phyloP scores from a whole-genome alignment of 2,329 filamentous ascomycete species.

The Paramyrothecium sp. region DNA sequence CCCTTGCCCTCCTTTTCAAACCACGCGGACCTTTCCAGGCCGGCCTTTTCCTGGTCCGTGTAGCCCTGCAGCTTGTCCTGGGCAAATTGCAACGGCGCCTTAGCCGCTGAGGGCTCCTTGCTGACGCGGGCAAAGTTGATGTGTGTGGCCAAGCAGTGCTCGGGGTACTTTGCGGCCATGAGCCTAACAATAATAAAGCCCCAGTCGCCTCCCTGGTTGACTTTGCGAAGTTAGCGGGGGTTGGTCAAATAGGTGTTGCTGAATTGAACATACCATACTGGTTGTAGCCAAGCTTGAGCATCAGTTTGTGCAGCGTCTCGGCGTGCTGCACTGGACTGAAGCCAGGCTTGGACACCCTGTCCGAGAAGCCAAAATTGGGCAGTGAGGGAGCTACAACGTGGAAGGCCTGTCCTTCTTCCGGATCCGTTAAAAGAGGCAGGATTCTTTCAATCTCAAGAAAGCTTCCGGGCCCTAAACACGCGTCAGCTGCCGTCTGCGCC shows the following conservation, averaged over 20 bases:
- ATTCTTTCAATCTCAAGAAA: constrained; percentile 67
- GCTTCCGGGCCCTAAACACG: constrained; percentile 61
- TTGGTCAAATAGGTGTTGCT: background rate
- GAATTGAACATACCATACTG: constrained; percentile 24
- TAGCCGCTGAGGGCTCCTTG: constrained; percentile 45
- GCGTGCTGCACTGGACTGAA: constrained; percentile 33
- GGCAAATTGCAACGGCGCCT: constrained; percentile 56
- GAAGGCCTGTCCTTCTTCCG: constrained; percentile 40
- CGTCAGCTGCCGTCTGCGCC: constrained; percentile 18
- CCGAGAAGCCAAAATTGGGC: constrained; percentile 47
- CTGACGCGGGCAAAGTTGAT: constrained; percentile 57
- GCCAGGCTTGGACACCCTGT: constrained; percentile 23
- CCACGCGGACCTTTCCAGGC: background rate
- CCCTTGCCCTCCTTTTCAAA: background rate
- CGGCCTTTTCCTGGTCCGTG: constrained; percentile 7
- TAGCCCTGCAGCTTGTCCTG: constrained; percentile 54
- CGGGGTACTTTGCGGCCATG: constrained; percentile 58
- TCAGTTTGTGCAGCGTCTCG: constrained; percentile 65
- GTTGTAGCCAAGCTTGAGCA: constrained; percentile 61
- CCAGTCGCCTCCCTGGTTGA: constrained; percentile 69
- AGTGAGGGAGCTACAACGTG: constrained; percentile 58
- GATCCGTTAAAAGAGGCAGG: constrained; percentile 43
- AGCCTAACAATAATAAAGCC: constrained; percentile 63
- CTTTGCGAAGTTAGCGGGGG: constrained; percentile 7
- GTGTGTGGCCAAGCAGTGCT: constrained; percentile 43